Base-by-base conservation (phyloP, 1,284 basidiomycete species). In the Heterobasidion irregulare region DNA sequence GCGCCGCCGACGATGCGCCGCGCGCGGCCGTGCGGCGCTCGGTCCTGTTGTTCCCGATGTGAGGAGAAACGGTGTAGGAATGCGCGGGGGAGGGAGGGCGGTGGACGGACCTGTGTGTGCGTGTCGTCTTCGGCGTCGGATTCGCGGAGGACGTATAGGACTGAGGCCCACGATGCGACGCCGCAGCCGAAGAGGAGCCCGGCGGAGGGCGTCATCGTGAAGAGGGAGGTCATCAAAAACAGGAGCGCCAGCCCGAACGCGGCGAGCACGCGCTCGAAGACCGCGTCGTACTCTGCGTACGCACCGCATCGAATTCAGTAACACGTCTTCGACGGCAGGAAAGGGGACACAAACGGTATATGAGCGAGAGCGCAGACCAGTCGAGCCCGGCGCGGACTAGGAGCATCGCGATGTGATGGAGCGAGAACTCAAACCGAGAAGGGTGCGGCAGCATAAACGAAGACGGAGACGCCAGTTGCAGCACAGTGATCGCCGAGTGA, bases 211-310 rank as follows among this genome's bases (percentile, higher is more conserved):
- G 45, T 26, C 8, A 47, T 45, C n/a, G 55, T 16, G 13, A 32
- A 44, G 13, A 59, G 12, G n/a, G 61, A 44, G 13, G 53, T 47
- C 36, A 55, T 47, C 7, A 64, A 33, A 47, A 66, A 45, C 36
- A 58, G 57, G 2, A 63, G 41, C 6, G 60, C 59, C 8, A 61
- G 43, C 44, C 60, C 55, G 33, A 57, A 36, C 12, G 62, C 57
- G 19, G 59, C 50, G 19, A 66, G 51, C 8, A 64, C 53, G 16
- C 59, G 58, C 36, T 62, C 58, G 5, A 63, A 56, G 9, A 56
- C 50, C 16, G 62, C 58, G 35, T 61, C 61, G 48, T 59, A 53
- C 43, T 58, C 65, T 67, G 47, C 12, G 8, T n/a, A 26, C 26
- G 26, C 4, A 6, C 26, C 26, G 19, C 18, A 2, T 45, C 43